phyloP scores from a whole-genome alignment of 305 asterid genomes.

The Lippia alba region DNA sequence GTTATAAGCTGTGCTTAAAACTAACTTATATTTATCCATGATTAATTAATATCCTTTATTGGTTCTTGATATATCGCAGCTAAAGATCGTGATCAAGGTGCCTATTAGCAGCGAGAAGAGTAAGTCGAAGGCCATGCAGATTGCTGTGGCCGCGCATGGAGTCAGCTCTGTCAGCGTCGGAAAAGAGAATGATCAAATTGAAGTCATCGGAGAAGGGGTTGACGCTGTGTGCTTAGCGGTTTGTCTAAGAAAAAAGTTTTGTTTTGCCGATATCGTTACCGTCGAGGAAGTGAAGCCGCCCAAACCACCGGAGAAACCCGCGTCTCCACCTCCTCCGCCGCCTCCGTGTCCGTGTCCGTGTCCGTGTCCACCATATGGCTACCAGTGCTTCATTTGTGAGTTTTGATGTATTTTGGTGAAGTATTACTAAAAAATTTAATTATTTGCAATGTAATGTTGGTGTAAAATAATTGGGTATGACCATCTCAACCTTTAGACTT shows the following conservation, averaged over 20 bases:
- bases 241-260: conserved; percentile 45
- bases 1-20: too few relatives aligned
- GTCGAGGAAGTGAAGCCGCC: conserved; percentile 40
- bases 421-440: too few relatives aligned
- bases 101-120: conserved; percentile 34
- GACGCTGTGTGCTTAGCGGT: conserved; percentile 44
- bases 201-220: conserved; percentile 50
- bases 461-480: too few relatives aligned
- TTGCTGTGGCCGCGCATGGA: conserved; percentile 42
- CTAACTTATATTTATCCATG: too few relatives aligned
- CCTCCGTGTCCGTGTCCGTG: background rate
- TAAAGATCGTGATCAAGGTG: conserved; percentile 44
- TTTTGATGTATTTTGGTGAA: too few relatives aligned
- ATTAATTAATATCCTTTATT: too few relatives aligned
- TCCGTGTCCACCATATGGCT: too few relatives aligned
- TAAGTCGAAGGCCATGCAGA: conserved; percentile 46
- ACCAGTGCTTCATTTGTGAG: too few relatives aligned
- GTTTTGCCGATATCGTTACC: conserved; percentile 33
- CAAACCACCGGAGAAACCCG: background rate
- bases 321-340: background rate
- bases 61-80: background rate
- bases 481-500: too few relatives aligned
- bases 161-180: conserved; percentile 42
- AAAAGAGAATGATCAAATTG: conserved; percentile 33
- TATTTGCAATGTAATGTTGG: too few relatives aligned